Conservation (phyloP, 83 land plant species). For the Picea mariana region DNA sequence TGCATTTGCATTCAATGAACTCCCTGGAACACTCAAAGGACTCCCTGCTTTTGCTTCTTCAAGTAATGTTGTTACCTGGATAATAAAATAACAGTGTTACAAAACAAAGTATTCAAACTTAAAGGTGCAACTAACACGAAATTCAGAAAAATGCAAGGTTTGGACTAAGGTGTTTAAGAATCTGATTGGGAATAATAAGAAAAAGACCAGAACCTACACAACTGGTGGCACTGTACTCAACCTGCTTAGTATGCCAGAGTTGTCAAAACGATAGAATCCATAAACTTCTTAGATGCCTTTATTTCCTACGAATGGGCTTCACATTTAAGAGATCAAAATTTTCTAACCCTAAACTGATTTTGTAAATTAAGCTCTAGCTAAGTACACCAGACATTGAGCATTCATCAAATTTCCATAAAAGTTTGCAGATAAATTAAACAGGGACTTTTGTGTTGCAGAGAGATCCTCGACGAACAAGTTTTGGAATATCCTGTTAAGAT, state of each 20-base stretch:
- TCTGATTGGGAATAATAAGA: not conserved
- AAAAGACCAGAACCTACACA: not conserved
- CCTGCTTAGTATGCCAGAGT: not conserved
- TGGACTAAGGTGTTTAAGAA: not conserved
- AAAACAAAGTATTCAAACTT: not conserved
- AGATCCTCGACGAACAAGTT: no score
- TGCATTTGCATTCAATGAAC: slow-evolving; percentile 50
- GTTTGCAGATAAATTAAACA: no score
- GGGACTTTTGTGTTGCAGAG: no score
- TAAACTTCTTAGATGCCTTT: not conserved
- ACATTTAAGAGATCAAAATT: not conserved
- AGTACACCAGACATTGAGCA: no score
- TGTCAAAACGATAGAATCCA: not conserved
- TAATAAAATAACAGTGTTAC: not conserved
- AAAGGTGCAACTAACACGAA: not conserved
- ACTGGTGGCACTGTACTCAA: not conserved
- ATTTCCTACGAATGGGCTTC: not conserved
- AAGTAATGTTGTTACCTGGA: slow-evolving; percentile 78
- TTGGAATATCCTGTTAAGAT: no score
- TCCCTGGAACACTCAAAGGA: slow-evolving; percentile 51
- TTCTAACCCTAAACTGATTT: not conserved
- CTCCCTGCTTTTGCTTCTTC: slow-evolving; percentile 89
- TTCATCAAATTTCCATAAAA: no score
- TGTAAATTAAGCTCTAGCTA: not conserved
- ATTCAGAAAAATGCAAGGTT: not conserved